A percentile compares a stretch with the other conserved stretches of the same genome.
Evolutionary conservation across 73 alveolate species (phyloP).

Genomic region (Tetrahymena thermophila): DNA sequence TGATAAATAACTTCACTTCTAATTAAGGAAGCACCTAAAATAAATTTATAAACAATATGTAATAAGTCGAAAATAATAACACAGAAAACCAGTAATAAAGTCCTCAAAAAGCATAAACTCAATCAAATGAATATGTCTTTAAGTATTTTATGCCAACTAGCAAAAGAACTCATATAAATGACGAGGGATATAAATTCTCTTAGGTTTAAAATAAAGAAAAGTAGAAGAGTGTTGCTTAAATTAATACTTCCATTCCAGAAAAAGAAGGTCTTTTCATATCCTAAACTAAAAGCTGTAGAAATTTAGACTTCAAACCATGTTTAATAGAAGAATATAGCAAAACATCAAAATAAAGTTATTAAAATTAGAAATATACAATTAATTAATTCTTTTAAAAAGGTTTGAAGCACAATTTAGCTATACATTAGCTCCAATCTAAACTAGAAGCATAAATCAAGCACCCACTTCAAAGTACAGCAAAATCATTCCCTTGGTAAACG

Average conservation of each 20-base stretch:
- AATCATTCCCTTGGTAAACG: not conserved
- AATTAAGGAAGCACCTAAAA: not conserved
- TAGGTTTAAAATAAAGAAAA: not conserved
- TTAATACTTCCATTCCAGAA: not conserved
- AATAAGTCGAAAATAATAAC: too few species aligned
- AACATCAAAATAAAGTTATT: not conserved
- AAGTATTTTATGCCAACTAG: not conserved
- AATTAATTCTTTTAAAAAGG: too few species aligned
- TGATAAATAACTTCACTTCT: not conserved
- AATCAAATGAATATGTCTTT: not conserved
- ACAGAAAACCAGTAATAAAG: not conserved
- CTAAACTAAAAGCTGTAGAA: not conserved
- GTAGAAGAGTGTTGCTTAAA: not conserved
- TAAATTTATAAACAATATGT: too few species aligned
- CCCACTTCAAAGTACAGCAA: not conserved
- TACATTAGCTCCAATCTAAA: not conserved
- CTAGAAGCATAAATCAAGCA: not conserved
- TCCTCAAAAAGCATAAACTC: not conserved
- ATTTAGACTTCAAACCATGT: not conserved
- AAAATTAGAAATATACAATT: too few species aligned
- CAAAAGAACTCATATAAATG: not conserved
- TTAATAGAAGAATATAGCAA: not conserved
- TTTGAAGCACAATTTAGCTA: not conserved
- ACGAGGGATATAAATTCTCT: not conserved
- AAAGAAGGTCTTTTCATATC: not conserved